Percentiles rank a stretch among this genome's conserved stretches.
Conservation (phyloP, 1,284 basidiomycete genomes). For the Leccinum insolens region DNA sequence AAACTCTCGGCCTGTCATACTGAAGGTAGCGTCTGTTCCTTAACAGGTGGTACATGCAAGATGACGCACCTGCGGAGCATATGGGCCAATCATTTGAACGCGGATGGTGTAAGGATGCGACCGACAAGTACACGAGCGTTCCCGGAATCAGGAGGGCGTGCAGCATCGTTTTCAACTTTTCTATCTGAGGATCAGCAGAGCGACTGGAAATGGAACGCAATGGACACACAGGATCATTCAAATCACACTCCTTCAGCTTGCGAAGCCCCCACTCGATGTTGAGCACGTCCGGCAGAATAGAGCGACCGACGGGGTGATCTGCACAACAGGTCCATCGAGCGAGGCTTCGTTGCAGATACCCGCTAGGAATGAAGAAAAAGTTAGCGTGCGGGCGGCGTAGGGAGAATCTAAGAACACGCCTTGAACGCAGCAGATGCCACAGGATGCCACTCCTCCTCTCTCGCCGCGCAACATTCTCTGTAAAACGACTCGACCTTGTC, state of each 20-base stretch:
- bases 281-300: no score
- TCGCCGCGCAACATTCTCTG: slow-evolving; percentile 64
- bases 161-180: slow-evolving; percentile 63
- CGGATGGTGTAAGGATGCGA: slow-evolving; percentile 82
- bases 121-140: slow-evolving; percentile 65
- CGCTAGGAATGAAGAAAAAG: no score
- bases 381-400: no score
- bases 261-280: no score
- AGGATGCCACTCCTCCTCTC: slow-evolving; percentile 38
- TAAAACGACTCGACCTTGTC: slow-evolving; percentile 67
- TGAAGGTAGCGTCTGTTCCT: slow-evolving; percentile 2
- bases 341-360: no score
- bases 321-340: no score
- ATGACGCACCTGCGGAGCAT: slow-evolving; percentile 49
- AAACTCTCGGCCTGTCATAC: slow-evolving; percentile 67
- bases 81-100: slow-evolving; percentile 83
- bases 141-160: no score
- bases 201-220: background rate
- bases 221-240: background rate
- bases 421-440: slow-evolving; percentile 59
- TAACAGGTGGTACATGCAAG: background rate
- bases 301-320: no score
- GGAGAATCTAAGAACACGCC: slow-evolving; percentile 32
- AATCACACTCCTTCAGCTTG: background rate
- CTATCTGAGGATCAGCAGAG: background rate